Conservation (phyloP, 2,329 filamentous ascomycete species). For the Microcera coccophila region DNA sequence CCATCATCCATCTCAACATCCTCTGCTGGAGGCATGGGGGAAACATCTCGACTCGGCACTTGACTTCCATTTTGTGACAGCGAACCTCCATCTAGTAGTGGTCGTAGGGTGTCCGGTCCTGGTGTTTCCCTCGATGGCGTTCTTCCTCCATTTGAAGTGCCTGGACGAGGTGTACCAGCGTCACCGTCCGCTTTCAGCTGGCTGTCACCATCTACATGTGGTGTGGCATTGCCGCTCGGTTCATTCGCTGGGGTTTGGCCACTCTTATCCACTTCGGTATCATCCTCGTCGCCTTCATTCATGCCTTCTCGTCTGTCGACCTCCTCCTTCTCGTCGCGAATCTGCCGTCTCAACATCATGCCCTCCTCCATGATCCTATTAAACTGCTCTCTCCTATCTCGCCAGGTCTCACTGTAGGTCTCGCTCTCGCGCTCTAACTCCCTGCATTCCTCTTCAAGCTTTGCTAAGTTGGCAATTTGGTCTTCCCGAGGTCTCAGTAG, state of each 20-base stretch:
- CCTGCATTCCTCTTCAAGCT: slow-evolving; percentile 82
- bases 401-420: slow-evolving; percentile 78
- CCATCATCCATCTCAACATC: slow-evolving; percentile 58
- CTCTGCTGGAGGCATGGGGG: slow-evolving; percentile 38
- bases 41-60: slow-evolving; percentile 27
- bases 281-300: slow-evolving; percentile 63
- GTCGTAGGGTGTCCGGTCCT: slow-evolving; percentile 26
- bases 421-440: slow-evolving; percentile 81
- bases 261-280: slow-evolving; percentile 44
- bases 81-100: slow-evolving; percentile 15
- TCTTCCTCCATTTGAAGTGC: slow-evolving; percentile 26
- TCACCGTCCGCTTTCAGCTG: slow-evolving; percentile 29
- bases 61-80: slow-evolving; percentile 25
- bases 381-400: slow-evolving; percentile 81
- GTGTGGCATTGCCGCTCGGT: slow-evolving; percentile 50
- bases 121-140: slow-evolving; percentile 34
- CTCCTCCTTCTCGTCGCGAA: slow-evolving; percentile 93
- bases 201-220: slow-evolving; percentile 42
- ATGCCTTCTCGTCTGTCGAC: slow-evolving; percentile 83
- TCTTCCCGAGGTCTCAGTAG: slow-evolving; percentile 80
- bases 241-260: slow-evolving; percentile 50
- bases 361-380: slow-evolving; percentile 86
- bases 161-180: slow-evolving; percentile 25
- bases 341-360: slow-evolving; percentile 77
- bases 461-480: slow-evolving; percentile 70